Conservation (phyloP, 129 eudicot genomes). For the Heracleum sosnowskyi region DNA sequence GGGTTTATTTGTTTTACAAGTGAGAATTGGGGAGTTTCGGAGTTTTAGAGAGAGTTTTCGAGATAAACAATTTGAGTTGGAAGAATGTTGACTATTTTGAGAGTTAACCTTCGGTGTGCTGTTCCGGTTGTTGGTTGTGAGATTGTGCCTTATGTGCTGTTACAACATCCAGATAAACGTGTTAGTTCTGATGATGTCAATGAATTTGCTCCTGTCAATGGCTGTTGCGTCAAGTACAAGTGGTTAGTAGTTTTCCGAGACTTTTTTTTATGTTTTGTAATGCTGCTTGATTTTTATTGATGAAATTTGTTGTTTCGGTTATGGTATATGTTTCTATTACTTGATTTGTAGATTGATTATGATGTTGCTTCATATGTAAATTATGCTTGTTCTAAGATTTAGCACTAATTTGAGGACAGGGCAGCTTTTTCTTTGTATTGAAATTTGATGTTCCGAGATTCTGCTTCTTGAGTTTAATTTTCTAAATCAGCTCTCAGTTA, state of each 20-base stretch:
- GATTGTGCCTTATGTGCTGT: conserved; percentile 53
- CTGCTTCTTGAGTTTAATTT: neutral
- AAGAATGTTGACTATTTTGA: conserved; percentile 64
- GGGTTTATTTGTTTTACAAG: too few species aligned
- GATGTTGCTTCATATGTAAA: neutral
- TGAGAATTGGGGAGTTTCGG: conserved; percentile 8
- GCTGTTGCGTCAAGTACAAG: conserved; percentile 62
- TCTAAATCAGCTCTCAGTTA: neutral
- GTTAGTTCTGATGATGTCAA: conserved; percentile 41
- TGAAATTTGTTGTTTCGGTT: neutral
- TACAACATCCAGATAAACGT: conserved; percentile 36
- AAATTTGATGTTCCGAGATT: neutral
- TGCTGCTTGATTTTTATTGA: neutral
- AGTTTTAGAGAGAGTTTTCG: neutral
- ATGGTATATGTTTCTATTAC: neutral
- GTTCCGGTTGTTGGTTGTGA: conserved; percentile 73
- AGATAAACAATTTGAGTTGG: neutral
- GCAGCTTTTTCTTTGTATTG: neutral
- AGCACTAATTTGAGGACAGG: neutral
- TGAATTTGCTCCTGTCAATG: conserved; percentile 44
- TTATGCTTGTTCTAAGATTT: neutral
- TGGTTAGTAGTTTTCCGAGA: conserved; percentile 34
- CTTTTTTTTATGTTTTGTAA: neutral
- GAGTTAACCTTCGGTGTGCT: conserved; percentile 67
- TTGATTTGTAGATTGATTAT: neutral